These are phyloP conservation scores for Camellia sinensis DNA, from an alignment of 148 eudicot species.

Conservation along the genomic window DNA sequence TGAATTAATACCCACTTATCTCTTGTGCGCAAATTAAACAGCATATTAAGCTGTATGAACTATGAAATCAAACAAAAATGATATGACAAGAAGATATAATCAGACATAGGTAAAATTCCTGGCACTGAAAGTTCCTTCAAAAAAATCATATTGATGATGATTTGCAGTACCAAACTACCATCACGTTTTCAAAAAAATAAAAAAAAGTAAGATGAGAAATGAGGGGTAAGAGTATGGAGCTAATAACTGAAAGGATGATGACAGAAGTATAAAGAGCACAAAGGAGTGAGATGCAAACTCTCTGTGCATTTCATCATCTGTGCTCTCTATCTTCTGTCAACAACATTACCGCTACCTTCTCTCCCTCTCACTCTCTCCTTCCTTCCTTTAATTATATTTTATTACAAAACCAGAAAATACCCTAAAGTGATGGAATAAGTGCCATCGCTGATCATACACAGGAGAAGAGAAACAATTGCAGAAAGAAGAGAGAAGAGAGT, in stretches of 20 bases:
- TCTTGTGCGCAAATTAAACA: no score
- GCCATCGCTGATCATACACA: no score
- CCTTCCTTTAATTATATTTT: neutral
- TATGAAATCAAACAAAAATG: neutral
- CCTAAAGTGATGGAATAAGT: neutral
- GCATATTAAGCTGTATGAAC: no score
- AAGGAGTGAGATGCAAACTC: slow-evolving; percentile 23
- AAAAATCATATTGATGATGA: neutral
- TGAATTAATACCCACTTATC: no score
- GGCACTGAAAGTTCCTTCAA: no score
- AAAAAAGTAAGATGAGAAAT: neutral
- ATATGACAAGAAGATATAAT: no score
- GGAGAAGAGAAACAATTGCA: neutral
- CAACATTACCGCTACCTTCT: slow-evolving; percentile 14
- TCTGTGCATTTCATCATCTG: slow-evolving; percentile 23
- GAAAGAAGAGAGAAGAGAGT: neutral
- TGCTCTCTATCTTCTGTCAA: slow-evolving; percentile 36
- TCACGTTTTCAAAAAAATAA: neutral
- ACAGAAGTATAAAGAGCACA: slow-evolving; percentile 32
- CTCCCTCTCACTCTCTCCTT: neutral
- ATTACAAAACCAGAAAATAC: neutral
- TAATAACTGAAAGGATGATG: slow-evolving; percentile 16
- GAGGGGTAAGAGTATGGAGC: neutral
- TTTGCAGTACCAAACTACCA: neutral
- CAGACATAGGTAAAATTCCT: no score